These are phyloP conservation scores for Suillus subalutaceus DNA, from an alignment of 768 basidiomycete genomes.

Conservation along the genomic window DNA sequence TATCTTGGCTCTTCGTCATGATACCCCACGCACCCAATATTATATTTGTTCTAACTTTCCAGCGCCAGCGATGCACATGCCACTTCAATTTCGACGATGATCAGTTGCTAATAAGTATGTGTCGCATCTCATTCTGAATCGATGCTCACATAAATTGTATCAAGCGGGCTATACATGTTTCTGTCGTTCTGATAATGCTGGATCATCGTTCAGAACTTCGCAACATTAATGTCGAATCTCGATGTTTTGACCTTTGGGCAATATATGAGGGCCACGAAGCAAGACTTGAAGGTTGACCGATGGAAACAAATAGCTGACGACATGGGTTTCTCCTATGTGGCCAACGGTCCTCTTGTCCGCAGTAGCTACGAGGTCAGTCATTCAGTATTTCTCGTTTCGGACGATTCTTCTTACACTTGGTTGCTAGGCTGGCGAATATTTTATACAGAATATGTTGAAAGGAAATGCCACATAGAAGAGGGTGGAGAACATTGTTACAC, in stretches of 20 bases:
- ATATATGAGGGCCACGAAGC: conserved; percentile 99
- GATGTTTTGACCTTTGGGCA: conserved; percentile 99
- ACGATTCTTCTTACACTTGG: conserved; percentile 9
- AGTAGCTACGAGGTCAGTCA: conserved; percentile 91
- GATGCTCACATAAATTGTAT: too few species aligned
- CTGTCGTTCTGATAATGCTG: not conserved
- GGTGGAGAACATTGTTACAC: conserved; percentile 34
- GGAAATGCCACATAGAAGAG: conserved; percentile 54
- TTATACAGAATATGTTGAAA: conserved; percentile 86
- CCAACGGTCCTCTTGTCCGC: conserved; percentile 93
- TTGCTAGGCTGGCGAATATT: conserved; percentile 89
- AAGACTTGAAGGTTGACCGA: conserved; percentile 96
- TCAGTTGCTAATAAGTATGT: too few species aligned
- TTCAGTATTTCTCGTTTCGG: not conserved
- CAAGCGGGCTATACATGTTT: too few species aligned
- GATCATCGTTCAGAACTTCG: conserved; percentile 67
- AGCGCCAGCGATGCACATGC: too few species aligned
- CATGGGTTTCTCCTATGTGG: conserved; percentile 97
- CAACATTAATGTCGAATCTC: conserved; percentile 88
- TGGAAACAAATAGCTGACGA: conserved; percentile 92
- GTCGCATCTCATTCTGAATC: too few species aligned
- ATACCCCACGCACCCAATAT: too few species aligned
- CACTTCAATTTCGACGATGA: too few species aligned
- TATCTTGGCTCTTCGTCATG: too few species aligned
- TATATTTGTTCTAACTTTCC: too few species aligned